Evolutionary conservation across 2,329 filamentous ascomycete genomes (phyloP), one percentile per base, ranked within the genome.

Genomic region (Plenodomus lindquistii): DNA sequence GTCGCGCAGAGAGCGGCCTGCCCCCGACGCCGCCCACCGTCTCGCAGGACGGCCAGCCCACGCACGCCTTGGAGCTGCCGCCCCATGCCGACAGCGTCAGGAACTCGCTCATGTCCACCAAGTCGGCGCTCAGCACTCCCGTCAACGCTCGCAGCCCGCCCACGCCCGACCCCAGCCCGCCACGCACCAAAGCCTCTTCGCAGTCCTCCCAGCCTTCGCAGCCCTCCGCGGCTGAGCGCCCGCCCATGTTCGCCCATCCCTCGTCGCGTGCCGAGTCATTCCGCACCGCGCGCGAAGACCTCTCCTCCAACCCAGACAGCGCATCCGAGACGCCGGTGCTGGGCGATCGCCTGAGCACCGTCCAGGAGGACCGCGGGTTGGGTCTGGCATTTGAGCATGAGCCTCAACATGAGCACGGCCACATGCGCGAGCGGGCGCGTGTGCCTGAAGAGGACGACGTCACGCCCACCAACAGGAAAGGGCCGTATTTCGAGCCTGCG

Each of bases 211-310:
- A 24, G 22, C 22, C 22, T 10, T 24, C 22, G 22, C 22, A 24
- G 22, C 22, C 22, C 22, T 10, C 22, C 22, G 47, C 57, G 6
- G 53, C 57, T 35, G 54, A 62, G 16, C 70, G 69, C 20, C 66
- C 69, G 2, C 52, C 54, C 5, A 50, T 66, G 5, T 58, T 65
- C 27, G 52, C 64, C 21, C 70, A 71, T 50, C 69, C 75, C 7
- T 79, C 77, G 5, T 75, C 72, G 18, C 52, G 69, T 22, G 74
- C 75, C 24, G 76, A 78, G 20, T 78, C 76, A 0, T 79, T 77
- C 57, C 72, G 66, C 37, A 79, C 77, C 1, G 77, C 77, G 10
- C 66, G 68, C 46, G 76, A 78, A 55, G 72, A 74, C 15, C 66
- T 63, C 4, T 69, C 68, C 19, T 70, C 71, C 1, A 69, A 73